Percentiles rank a stretch among this genome's conserved stretches.
Evolutionary conservation across 371 early-diverging fungal species (phyloP).

Genomic region (Mortierella sp.): DNA sequence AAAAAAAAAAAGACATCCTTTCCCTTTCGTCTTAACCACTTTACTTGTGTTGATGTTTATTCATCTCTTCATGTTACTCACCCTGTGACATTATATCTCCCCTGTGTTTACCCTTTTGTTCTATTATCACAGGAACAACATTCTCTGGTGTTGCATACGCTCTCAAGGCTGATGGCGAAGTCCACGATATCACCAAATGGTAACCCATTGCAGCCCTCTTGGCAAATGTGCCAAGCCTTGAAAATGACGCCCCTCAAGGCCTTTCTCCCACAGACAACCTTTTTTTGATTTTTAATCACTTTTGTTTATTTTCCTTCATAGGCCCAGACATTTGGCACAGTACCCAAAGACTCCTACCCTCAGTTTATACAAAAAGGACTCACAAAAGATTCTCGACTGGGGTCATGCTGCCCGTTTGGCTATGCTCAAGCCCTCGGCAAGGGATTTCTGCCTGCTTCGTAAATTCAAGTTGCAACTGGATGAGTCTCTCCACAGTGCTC

Average conservation of each 20-base stretch:
- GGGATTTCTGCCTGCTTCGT: constrained; percentile 58
- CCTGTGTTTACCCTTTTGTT: neutral
- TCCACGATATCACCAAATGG: constrained; percentile 58
- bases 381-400: constrained; percentile 61
- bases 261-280: too few species aligned
- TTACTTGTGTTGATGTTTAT: too few species aligned
- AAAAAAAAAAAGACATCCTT: neutral
- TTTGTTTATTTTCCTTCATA: constrained; percentile 3
- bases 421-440: constrained; percentile 61
- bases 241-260: neutral
- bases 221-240: neutral
- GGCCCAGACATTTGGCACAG: constrained; percentile 43
- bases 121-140: constrained; percentile 62
- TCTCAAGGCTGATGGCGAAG: constrained; percentile 57
- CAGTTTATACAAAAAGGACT: constrained; percentile 60
- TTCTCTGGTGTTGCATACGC: constrained; percentile 72
- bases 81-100: neutral
- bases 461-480: constrained; percentile 71
- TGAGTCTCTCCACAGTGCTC: constrained; percentile 59
- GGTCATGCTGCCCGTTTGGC: constrained; percentile 67
- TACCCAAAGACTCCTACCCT: constrained; percentile 67
- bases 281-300: neutral
- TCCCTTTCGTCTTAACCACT: too few species aligned
- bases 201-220: constrained; percentile 9
- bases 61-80: neutral